These are phyloP conservation scores for Rhizopus stolonifer DNA, from an alignment of 371 early-diverging fungal species.

Conservation along the genomic window DNA sequence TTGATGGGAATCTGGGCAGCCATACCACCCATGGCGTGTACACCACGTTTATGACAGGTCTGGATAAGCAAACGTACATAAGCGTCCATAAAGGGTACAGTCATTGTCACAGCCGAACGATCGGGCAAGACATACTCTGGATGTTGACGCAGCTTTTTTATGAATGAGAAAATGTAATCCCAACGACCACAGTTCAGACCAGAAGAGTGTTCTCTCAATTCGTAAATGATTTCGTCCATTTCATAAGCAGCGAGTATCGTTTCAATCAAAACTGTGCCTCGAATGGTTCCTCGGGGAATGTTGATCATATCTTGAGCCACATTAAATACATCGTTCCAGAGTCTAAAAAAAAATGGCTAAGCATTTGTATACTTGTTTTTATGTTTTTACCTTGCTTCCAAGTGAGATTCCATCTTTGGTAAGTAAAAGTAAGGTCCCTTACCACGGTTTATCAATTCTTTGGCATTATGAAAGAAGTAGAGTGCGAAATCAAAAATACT, in stretches of 20 bases:
- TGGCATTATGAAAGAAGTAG: slow-evolving; percentile 96
- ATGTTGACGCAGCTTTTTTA: slow-evolving; percentile 92
- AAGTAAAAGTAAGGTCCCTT: slow-evolving; percentile 97
- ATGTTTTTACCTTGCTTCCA: slow-evolving; percentile 74
- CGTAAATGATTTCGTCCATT: slow-evolving; percentile 98
- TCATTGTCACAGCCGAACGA: slow-evolving; percentile 89
- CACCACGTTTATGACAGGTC: slow-evolving; percentile 95
- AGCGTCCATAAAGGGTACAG: slow-evolving; percentile 94
- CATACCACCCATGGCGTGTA: slow-evolving; percentile 99
- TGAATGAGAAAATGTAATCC: slow-evolving; percentile 97
- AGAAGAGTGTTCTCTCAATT: slow-evolving; percentile 93
- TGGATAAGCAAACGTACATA: slow-evolving; percentile 89
- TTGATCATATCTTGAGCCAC: slow-evolving; percentile 86
- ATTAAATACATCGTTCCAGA: slow-evolving; percentile 97
- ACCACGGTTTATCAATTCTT: slow-evolving; percentile 75
- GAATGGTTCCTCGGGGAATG: slow-evolving; percentile 93
- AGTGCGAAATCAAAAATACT: slow-evolving; percentile 94
- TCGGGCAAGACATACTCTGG: slow-evolving; percentile 86
- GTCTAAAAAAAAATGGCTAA: slow-evolving; percentile 40
- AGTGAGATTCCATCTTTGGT: slow-evolving; percentile 95
- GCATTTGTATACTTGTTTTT: no score
- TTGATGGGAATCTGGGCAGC: slow-evolving; percentile 98
- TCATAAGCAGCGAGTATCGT: slow-evolving; percentile 95
- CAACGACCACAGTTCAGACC: slow-evolving; percentile 98
- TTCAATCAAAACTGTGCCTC: slow-evolving; percentile 95